These are phyloP conservation scores for Fusarium sororula DNA, from an alignment of 2,329 filamentous ascomycete genomes.

Conservation along the genomic window DNA sequence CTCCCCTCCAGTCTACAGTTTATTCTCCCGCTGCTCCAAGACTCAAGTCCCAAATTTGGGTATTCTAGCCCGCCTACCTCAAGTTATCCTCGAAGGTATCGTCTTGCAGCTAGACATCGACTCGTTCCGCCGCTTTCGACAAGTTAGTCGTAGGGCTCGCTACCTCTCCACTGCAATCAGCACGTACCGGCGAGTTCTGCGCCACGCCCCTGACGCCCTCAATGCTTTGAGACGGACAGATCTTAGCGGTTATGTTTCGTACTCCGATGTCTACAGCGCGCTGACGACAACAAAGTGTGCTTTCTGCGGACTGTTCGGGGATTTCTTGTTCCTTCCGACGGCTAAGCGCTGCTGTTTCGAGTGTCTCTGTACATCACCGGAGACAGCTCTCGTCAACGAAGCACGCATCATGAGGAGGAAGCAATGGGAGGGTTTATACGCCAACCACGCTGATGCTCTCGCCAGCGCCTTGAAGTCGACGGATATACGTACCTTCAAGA, in stretches of 20 bases:
- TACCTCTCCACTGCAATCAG: neutral
- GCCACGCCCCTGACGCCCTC: neutral
- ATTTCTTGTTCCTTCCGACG: neutral
- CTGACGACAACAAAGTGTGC: neutral
- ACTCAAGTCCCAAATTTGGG: neutral
- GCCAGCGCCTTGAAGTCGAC: rapidly evolving
- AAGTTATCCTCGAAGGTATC: rapidly evolving
- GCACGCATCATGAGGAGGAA: rapidly evolving
- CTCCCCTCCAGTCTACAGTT: rapidly evolving
- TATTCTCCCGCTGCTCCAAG: neutral
- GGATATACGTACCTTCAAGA: neutral
- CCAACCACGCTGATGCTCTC: rapidly evolving
- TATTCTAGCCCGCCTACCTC: rapidly evolving
- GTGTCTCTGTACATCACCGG: neutral
- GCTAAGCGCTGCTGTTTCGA: constrained; percentile 13
- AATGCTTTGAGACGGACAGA: neutral
- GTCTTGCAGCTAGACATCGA: neutral
- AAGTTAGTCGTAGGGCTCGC: neutral
- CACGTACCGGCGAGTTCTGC: neutral
- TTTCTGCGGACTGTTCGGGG: constrained; percentile 3
- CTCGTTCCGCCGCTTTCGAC: neutral
- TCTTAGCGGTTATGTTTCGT: neutral
- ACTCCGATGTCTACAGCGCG: neutral
- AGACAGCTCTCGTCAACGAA: neutral
- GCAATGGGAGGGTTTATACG: neutral